Percentiles rank a stretch among this genome's conserved stretches.
These are phyloP conservation scores for Fusarium sp. DNA, from an alignment of 2,329 filamentous ascomycete species.

Conservation along the genomic window DNA sequence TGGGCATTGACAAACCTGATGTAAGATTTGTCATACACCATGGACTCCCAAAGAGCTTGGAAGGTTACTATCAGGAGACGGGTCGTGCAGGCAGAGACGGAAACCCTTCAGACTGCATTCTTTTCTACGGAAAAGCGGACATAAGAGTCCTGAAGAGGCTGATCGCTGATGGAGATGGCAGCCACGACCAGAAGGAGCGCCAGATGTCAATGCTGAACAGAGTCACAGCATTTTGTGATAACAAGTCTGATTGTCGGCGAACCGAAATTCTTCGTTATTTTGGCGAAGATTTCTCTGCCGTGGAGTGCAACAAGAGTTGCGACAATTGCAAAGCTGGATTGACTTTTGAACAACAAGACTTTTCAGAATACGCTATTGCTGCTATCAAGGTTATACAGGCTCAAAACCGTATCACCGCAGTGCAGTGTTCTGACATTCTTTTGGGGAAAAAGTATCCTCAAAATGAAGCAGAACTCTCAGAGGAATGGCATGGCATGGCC, in stretches of 20 bases:
- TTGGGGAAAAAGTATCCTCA: constrained; percentile 75
- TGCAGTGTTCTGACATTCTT: constrained; percentile 87
- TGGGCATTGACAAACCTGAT: constrained; percentile 99
- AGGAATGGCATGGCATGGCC: constrained; percentile 75
- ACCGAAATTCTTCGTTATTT: constrained; percentile 95
- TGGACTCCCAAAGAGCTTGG: constrained; percentile 90
- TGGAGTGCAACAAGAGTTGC: constrained; percentile 79
- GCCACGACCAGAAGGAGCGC: constrained; percentile 81
- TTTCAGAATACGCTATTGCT: constrained; percentile 78
- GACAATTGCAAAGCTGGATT: constrained; percentile 88
- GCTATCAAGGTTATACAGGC: constrained; percentile 77
- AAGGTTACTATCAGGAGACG: constrained; percentile 99
- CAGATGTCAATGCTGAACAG: constrained; percentile 87
- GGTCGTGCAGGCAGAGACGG: constrained; percentile 94
- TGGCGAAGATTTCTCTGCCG: constrained; percentile 81
- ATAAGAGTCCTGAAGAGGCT: constrained; percentile 79
- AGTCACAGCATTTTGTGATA: constrained; percentile 90
- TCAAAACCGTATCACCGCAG: constrained; percentile 73
- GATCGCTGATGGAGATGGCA: constrained; percentile 85
- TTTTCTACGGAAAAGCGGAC: constrained; percentile 88
- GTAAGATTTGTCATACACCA: constrained; percentile 97
- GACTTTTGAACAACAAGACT: constrained; percentile 79
- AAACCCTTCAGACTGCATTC: constrained; percentile 85
- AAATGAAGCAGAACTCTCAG: constrained; percentile 64
- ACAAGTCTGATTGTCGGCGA: constrained; percentile 86